phyloP scores from a whole-genome alignment of 345 rosid species.

The Abelmoschus esculentus region DNA sequence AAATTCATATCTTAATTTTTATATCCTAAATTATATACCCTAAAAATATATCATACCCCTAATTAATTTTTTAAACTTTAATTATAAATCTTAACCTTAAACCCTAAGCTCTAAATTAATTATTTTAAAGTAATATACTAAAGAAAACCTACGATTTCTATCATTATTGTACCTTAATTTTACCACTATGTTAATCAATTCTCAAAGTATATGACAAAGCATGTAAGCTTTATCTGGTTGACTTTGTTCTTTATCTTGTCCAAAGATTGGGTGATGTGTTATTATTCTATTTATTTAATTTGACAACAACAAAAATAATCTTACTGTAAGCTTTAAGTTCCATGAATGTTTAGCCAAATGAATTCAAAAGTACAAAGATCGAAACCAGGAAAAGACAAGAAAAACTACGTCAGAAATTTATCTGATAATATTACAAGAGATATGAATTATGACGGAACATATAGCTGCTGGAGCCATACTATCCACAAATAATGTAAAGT shows the following conservation, averaged over 20 bases:
- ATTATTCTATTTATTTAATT: not conserved
- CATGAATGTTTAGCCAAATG: not conserved
- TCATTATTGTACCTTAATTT: no score
- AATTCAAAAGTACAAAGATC: not conserved
- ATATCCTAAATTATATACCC: no score
- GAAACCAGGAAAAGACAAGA: not conserved
- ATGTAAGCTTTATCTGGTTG: not conserved
- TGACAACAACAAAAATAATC: not conserved
- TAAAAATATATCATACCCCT: no score
- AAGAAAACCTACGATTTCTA: no score
- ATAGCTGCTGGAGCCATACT: constrained; percentile 7
- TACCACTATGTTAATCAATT: no score
- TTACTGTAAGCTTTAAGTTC: not conserved
- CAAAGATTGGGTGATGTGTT: not conserved
- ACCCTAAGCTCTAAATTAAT: no score
- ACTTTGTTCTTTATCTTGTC: not conserved
- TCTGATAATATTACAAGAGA: not conserved
- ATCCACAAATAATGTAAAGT: constrained; percentile 1
- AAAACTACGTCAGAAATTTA: not conserved
- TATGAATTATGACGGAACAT: constrained; percentile 1
- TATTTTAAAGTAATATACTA: no score
- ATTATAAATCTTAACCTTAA: no score
- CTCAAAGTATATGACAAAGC: not conserved
- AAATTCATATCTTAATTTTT: no score
- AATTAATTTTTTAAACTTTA: no score